Base-by-base conservation (phyloP, 2,329 filamentous ascomycete species). In the Zymoseptoria passerinii region DNA sequence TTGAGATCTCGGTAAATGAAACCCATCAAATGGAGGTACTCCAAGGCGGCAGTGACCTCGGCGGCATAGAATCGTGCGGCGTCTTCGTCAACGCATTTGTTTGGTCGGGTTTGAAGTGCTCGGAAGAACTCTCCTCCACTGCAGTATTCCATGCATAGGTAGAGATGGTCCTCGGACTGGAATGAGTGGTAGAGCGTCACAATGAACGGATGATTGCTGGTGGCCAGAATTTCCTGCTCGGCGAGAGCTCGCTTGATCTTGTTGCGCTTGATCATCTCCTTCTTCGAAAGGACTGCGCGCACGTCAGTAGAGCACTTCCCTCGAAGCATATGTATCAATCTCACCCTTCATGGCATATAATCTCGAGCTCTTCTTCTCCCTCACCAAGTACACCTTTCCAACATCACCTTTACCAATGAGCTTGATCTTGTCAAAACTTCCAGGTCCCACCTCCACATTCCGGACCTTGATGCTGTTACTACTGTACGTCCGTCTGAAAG, bases 221-320 rank as follows among this genome's bases (percentile, higher is more conserved):
- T 99, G 8, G 94, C 94, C 56, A 99, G 80, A 65, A 99, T 99
- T 75, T 99, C 94, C 73, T 97, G 94, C 76, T 99, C 94, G 44
- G 94, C 94, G 66, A 99, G 81, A 13, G 94, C 94, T 71, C 94
- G 86, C 82, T 99, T 99, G 78, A 99, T 99, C 82, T 99, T 99
- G 81, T 99, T 99, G 59, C 94, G 88, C 80, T 99, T 99, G 76
- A 99, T 99, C 94, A 99, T 99, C 76, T 99, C 94, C 80, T 97
- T 96, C 77, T 99, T 99, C 81, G 92, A 97, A 75, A 99, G 74
- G 5, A 99, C 94, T 97, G 71, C 52, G 55, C 54, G 29, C 53
- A 65, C 53, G 35, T 52, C n/a, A 52, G 28, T 56, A 60, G 56
- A 27, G 20, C 23, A 27, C 8, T 2, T 13, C 16, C 9, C 50